Evolutionary conservation across 2,329 filamentous ascomycete species (phyloP), one percentile per base, ranked within the genome.

Genomic region (Cladosporium sp.): DNA sequence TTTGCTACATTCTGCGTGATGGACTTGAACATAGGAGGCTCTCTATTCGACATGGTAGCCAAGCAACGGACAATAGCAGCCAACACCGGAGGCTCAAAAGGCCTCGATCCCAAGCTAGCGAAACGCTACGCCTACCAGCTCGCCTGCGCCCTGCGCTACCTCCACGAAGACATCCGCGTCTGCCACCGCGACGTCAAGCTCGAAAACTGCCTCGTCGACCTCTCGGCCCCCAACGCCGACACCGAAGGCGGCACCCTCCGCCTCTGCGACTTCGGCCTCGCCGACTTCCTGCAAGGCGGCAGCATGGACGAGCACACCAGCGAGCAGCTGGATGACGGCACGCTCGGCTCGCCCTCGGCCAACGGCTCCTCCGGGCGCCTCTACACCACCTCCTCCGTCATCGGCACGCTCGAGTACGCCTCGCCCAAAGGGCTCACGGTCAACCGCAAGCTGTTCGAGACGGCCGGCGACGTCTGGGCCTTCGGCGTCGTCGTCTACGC

Each of bases 1-100:
- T 84, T 79, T 61, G 83, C 83, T n/a, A 85, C 82, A 0, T 86
- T 83, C 58, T 85, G 82, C 62, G 84, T 86, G 64, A 86, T 83
- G 52, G 79, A 79, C 53, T 68, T 85, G 52, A 82, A 81, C 58
- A 77, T 78, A 31, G 82, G 82, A 38, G 83, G 83, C 2, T 85
- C 82, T 3, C 71, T 86, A 8, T 84, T 82, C 59, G 83, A 86
- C 56, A 63, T 84, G 13, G 71, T 86, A 18, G 77, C 78, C 43
- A 72, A 76, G 45, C 77, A 78, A 43, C 77, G 81, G 16, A 63
- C 55, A 5, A 51, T 54, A 11, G 61, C 59, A 54, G 60, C 55
- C 3, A 56, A 54, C 11, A 61, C 64, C 38, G 53, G 59, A 28
- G 54, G 65, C 22, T 60, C 59, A 33, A 63, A 64, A 58, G 61